Conservation (phyloP, 441 rosid species). For the Pelargonium cotyledonis region DNA sequence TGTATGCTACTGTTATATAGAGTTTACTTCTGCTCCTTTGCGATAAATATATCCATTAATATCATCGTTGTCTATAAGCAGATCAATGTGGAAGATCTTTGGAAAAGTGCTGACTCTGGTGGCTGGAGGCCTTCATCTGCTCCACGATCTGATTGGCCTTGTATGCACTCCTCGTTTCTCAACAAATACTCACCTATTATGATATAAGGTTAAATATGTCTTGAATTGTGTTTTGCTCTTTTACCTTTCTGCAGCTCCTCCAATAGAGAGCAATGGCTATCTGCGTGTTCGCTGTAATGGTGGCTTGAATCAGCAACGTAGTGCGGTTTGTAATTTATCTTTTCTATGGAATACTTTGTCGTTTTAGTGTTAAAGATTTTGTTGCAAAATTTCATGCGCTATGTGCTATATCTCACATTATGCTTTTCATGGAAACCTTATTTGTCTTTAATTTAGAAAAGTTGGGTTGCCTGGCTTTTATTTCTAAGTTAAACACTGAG, state of each 20-base stretch:
- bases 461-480: background rate
- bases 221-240: constrained; percentile 3
- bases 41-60: constrained; percentile 12
- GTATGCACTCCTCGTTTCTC: constrained; percentile 33
- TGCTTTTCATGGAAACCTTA: background rate
- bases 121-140: constrained; percentile 98
- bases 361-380: background rate
- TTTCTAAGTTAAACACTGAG: background rate
- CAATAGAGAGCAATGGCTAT: constrained; percentile 71
- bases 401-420: constrained; percentile 1
- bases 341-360: constrained; percentile 3
- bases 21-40: constrained; percentile 6
- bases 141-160: constrained; percentile 85
- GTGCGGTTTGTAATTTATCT: constrained; percentile 57
- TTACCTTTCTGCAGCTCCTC: constrained; percentile 62
- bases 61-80: constrained; percentile 26
- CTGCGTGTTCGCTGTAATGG: constrained; percentile 99
- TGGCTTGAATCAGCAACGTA: constrained; percentile 96
- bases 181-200: constrained; percentile 12
- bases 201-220: constrained; percentile 14
- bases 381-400: constrained; percentile 7
- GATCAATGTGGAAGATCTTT: constrained; percentile 71
- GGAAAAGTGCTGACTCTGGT: constrained; percentile 80
- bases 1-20: background rate
- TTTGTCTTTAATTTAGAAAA: background rate